Conservation (phyloP, 345 rosid species). For the Leavenworthia alabamica region DNA sequence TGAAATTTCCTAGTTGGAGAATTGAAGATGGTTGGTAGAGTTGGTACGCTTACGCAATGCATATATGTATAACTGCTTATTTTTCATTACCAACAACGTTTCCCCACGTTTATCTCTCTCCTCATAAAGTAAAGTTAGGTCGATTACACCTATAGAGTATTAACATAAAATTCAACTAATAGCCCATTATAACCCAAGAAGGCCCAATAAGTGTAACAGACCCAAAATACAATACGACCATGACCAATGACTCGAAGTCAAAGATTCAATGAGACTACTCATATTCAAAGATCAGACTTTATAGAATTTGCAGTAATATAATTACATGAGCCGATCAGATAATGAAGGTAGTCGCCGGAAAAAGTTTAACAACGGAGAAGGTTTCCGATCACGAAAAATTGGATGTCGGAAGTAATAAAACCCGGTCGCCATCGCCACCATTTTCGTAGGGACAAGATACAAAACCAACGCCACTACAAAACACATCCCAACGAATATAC, state of each 20-base stretch:
- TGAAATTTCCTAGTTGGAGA: not conserved
- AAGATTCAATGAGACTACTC: too few species aligned
- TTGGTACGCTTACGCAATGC: not conserved
- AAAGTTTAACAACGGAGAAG: conserved; percentile 66
- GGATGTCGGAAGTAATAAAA: conserved; percentile 89
- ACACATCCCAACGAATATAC: conserved; percentile 66
- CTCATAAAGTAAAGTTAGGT: too few species aligned
- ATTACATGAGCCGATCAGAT: conserved; percentile 72
- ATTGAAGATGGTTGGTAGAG: not conserved
- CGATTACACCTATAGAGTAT: too few species aligned
- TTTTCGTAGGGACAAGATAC: conserved; percentile 67
- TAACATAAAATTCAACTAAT: not conserved
- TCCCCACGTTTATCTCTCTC: conserved; percentile 4
- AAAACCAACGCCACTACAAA: conserved; percentile 57
- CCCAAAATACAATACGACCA: too few species aligned
- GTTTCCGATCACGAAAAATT: conserved; percentile 65
- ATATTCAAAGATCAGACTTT: too few species aligned
- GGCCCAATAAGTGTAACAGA: conserved; percentile 8
- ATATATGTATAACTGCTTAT: not conserved
- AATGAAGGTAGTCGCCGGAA: conserved; percentile 71
- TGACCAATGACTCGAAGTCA: too few species aligned
- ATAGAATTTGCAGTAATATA: too few species aligned
- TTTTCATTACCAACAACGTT: conserved; percentile 16
- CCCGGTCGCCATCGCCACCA: conserved; percentile 81
- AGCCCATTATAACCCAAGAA: not conserved